phyloP scores from a whole-genome alignment of 345 rosid genomes.

The Rhodamnia argentea region DNA sequence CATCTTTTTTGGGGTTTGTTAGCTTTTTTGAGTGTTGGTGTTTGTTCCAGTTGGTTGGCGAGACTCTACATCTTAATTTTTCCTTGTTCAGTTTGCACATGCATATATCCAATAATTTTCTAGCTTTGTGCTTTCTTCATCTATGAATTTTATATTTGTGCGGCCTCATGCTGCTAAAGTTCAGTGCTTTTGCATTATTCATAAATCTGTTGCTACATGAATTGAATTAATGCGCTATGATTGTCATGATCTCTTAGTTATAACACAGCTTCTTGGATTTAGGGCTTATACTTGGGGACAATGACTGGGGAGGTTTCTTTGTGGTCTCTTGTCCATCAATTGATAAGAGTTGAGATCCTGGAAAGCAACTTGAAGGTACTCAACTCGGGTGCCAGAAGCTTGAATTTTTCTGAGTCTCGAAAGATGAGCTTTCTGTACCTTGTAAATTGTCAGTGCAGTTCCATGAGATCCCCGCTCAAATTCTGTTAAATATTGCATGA shows the following conservation, averaged over 20 bases:
- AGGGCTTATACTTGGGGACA: slow-evolving; percentile 63
- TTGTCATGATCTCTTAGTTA: not conserved
- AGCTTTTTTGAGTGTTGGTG: not conserved
- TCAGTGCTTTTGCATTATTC: not conserved
- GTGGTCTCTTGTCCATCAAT: not conserved
- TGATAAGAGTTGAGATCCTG: not conserved
- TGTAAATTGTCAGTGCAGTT: not conserved
- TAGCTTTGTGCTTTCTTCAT: not conserved
- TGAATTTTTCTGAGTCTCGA: not conserved
- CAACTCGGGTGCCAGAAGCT: not conserved
- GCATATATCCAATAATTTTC: not conserved
- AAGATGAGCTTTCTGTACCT: not conserved
- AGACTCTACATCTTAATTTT: not conserved
- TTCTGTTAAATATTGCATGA: not conserved
- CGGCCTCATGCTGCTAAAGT: not conserved
- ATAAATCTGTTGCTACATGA: not conserved
- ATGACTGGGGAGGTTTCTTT: slow-evolving; percentile 9
- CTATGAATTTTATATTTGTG: not conserved
- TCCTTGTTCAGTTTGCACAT: not conserved
- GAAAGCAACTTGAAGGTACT: not conserved
- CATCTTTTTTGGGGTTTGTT: not conserved
- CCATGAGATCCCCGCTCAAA: not conserved
- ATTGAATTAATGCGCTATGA: not conserved
- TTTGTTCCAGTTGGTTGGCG: not conserved
- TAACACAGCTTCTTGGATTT: not conserved